Evolutionary conservation across 768 basidiomycete species (phyloP).

Genomic region (Tremella yokohamensis): DNA sequence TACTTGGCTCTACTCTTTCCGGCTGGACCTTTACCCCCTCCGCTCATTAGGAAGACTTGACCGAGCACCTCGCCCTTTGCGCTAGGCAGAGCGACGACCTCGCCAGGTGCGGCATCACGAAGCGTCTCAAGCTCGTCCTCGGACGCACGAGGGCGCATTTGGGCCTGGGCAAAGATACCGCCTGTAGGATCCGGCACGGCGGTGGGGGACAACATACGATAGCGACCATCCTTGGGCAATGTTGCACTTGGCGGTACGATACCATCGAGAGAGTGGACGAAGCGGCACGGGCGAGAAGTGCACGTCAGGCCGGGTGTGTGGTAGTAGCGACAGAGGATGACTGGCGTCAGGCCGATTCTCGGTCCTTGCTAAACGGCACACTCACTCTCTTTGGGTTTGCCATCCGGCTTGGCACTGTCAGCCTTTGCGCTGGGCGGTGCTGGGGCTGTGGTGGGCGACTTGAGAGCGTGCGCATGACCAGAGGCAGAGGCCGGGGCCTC

Average conservation of each 20-base stretch:
- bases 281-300: slow-evolving; percentile 50
- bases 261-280: slow-evolving; percentile 42
- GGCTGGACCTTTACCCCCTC: slow-evolving; percentile 46
- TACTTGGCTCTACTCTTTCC: slow-evolving; percentile 45
- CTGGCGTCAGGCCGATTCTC: slow-evolving; percentile 15
- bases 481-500: slow-evolving; percentile 19
- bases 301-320: slow-evolving; percentile 49
- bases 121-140: neutral
- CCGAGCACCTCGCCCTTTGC: slow-evolving; percentile 37
- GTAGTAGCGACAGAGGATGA: slow-evolving; percentile 50
- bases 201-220: slow-evolving; percentile 16
- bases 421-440: neutral
- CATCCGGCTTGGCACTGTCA: slow-evolving; percentile 1
- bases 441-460: too few species aligned
- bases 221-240: neutral
- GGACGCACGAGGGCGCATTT: slow-evolving; percentile 12
- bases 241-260: neutral
- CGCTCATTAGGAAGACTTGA: slow-evolving; percentile 46
- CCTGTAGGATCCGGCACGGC: slow-evolving; percentile 26
- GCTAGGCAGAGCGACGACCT: slow-evolving; percentile 27
- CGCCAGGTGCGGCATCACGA: slow-evolving; percentile 21
- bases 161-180: slow-evolving; percentile 42
- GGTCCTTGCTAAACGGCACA: neutral
- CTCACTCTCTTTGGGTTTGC: slow-evolving; percentile 25
- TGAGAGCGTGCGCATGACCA: neutral